Percentiles rank a stretch among this genome's conserved stretches.
Evolutionary conservation across 106 monocot species (phyloP).

Genomic region (Dendrobium huoshanense): DNA sequence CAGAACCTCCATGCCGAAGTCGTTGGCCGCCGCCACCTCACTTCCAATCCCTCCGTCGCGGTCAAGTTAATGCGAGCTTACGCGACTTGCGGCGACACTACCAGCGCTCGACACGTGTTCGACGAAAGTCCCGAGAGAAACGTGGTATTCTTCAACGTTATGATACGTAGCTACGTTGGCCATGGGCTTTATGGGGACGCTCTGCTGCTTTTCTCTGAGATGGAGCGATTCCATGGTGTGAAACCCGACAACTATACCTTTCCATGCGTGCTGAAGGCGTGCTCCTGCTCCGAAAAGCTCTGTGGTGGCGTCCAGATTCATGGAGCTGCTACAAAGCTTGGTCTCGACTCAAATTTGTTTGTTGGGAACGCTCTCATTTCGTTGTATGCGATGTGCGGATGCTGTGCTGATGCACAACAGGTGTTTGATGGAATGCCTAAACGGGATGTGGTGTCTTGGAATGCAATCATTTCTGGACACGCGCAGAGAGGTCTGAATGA

Average conservation of each 20-base stretch:
- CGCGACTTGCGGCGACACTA: slow-evolving; percentile 40
- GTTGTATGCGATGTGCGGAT: slow-evolving; percentile 33
- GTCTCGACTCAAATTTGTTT: slow-evolving; percentile 53
- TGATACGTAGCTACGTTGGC: slow-evolving; percentile 69
- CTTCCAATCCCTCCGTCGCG: slow-evolving; percentile 27
- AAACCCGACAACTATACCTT: slow-evolving; percentile 62
- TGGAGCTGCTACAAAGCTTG: slow-evolving; percentile 29
- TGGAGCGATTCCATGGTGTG: slow-evolving; percentile 15
- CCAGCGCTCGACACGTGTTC: slow-evolving; percentile 50
- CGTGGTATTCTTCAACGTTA: slow-evolving; percentile 78
- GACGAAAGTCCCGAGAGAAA: slow-evolving; percentile 30
- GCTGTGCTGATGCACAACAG: slow-evolving; percentile 11
- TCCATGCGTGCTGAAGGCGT: slow-evolving; percentile 68
- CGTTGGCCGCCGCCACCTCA: slow-evolving; percentile 21
- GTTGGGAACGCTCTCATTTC: slow-evolving; percentile 59
- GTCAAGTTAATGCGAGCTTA: slow-evolving; percentile 80
- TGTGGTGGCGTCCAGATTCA: slow-evolving; percentile 39
- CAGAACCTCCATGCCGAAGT: slow-evolving; percentile 34
- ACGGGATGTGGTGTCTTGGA: slow-evolving; percentile 76
- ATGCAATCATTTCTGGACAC: slow-evolving; percentile 65
- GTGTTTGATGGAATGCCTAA: slow-evolving; percentile 52
- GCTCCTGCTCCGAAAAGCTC: slow-evolving; percentile 31
- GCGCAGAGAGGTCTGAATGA: slow-evolving; percentile 28
- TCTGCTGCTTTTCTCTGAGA: slow-evolving; percentile 35
- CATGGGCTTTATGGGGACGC: slow-evolving; percentile 39